Evolutionary conservation across 345 rosid species (phyloP).

Genomic region (Brassica rapa): DNA sequence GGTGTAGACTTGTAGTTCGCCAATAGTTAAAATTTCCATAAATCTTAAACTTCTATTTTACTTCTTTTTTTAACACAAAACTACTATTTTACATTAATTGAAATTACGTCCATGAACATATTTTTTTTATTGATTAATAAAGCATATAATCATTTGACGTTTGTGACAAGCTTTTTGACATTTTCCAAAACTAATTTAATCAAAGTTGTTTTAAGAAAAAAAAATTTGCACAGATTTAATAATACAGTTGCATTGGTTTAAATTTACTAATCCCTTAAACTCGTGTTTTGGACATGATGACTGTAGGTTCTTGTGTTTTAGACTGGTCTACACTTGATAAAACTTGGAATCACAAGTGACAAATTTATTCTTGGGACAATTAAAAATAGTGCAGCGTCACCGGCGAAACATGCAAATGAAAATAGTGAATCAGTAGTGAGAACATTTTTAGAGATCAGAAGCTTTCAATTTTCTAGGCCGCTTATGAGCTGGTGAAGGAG

Average conservation of each 20-base stretch:
- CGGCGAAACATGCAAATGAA: not conserved
- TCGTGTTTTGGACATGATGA: no score
- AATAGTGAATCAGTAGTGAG: not conserved
- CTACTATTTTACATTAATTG: constrained; percentile 14
- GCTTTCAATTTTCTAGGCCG: constrained; percentile 91
- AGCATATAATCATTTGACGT: no score
- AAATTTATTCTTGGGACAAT: not conserved
- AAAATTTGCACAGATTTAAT: no score
- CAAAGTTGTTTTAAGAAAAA: no score
- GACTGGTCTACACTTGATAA: no score
- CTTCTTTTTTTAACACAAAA: not conserved
- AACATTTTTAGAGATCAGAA: constrained; percentile 49
- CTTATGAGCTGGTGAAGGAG: constrained; percentile 76
- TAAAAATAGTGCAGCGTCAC: not conserved
- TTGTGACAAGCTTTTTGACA: no score
- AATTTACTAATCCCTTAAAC: no score
- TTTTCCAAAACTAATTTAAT: no score
- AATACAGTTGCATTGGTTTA: no score
- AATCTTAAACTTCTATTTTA: constrained; percentile 10
- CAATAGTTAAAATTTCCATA: not conserved
- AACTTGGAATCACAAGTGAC: no score
- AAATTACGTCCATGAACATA: constrained; percentile 11
- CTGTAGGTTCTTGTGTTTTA: no score
- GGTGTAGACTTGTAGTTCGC: not conserved
- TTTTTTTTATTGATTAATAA: not conserved